Base-by-base conservation (phyloP, 345 rosid species). In the Lagerstroemia speciosa region DNA sequence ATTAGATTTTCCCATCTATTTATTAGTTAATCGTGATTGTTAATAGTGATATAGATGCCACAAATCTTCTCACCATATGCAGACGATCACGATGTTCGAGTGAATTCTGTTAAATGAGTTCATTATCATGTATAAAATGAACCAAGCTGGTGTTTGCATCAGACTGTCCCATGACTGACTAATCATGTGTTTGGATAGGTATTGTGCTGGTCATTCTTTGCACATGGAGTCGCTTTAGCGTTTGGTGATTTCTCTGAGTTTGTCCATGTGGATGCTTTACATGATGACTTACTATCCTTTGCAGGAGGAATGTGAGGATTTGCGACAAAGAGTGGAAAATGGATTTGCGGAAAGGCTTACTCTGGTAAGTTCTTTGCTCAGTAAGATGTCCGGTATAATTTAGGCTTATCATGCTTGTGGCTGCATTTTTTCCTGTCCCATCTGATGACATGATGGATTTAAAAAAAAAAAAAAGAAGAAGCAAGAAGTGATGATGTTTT, bases 281-380 rank as follows among this genome's bases (percentile, higher is more conserved):
- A 30, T 16, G 22, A 57, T 6, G 41, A 22, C 27, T 19, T 38
- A 16, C 26, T 37, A 27, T 37, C 14, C 3, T 38, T 64, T 65
- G 26, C 82, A 84, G 92, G 87, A 85, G 66, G 92, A 87, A 65
- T 81, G 85, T 9, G 75, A 81, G 65, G 87, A 83, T 73, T 75
- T 87, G 78, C 64, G 29, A 26, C 70, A 71, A 64, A 74, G 82
- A 72, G 74, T 78, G 63, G 78, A 78, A 66, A 70, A 65, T 61
- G 79, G 83, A 68, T 40, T 53, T 22, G 45, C 70, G 32, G 62
- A 71, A 64, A 77, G 77, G 71, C 86, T 71, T 33, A 78, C 75
- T 32, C 74, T 80, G 62, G 89, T 84, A 77, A 69, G 81, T 72
- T 37, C 65, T 26, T n/a, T 15, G 17, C 65, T 61, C 1, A 9